Percentiles rank a stretch among this genome's conserved stretches.
phyloP scores from a whole-genome alignment of 805 yeast genomes.

The Cyberlindnera misumaiensis region DNA sequence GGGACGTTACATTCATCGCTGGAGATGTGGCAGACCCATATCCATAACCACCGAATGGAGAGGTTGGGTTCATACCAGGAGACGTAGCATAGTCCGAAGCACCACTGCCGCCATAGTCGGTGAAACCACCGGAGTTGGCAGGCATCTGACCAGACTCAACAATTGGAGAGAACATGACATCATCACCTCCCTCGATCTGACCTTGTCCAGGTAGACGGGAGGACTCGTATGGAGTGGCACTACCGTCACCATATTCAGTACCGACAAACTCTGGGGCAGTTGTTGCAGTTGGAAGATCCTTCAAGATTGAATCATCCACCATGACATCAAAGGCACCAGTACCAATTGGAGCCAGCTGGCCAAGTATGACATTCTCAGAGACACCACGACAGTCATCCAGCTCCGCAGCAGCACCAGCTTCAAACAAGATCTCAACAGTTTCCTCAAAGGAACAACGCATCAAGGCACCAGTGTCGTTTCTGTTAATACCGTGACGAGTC shows the following conservation, averaged over 20 bases:
- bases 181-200: conserved; percentile 56
- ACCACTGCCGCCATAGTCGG: conserved; percentile 52
- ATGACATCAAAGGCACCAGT: conserved; percentile 96
- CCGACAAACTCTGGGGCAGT: conserved; percentile 31
- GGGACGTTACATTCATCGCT: conserved; percentile 38
- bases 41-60: conserved; percentile 37
- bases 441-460: conserved; percentile 99
- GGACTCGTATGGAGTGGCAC: conserved; percentile 77
- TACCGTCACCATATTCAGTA: conserved; percentile 47
- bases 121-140: conserved; percentile 74
- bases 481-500: conserved; percentile 98
- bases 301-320: conserved; percentile 84
- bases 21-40: conserved; percentile 49
- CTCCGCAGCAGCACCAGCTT: conserved; percentile 98
- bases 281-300: conserved; percentile 31
- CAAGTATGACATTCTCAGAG: conserved; percentile 94
- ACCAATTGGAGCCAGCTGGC: conserved; percentile 98
- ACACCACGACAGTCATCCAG: conserved; percentile 98
- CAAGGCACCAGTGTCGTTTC: conserved; percentile 97
- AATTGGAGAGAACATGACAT: conserved; percentile 88
- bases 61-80: conserved; percentile 38
- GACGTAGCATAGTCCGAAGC: conserved; percentile 53
- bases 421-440: conserved; percentile 94
- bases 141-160: conserved; percentile 70
- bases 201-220: conserved; percentile 76